These are phyloP conservation scores for Elongisporangium undulatum DNA, from an alignment of 352 stramenopile species.

Conservation along the genomic window DNA sequence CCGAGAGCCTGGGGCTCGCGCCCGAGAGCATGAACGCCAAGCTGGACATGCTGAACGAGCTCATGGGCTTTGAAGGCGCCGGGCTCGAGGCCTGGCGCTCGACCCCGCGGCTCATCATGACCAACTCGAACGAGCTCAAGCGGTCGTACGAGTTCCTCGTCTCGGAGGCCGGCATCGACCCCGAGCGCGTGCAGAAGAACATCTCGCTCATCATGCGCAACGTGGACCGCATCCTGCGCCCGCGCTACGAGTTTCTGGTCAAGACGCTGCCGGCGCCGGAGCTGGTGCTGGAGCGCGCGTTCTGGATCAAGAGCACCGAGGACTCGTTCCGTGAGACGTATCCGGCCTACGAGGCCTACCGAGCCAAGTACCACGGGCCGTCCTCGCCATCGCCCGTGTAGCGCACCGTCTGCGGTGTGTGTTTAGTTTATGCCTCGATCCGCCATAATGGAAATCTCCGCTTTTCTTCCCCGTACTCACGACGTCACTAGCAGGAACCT, in stretches of 20 bases:
- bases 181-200: slow-evolving; percentile 23
- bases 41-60: slow-evolving; percentile 27
- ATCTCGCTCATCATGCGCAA: slow-evolving; percentile 35
- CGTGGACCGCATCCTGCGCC: slow-evolving; percentile 28
- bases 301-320: slow-evolving; percentile 35
- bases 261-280: slow-evolving; percentile 3
- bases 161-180: slow-evolving; percentile 23
- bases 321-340: slow-evolving; percentile 21
- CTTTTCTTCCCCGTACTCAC: not conserved
- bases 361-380: slow-evolving; percentile 8
- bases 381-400: not conserved
- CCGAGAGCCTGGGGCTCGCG: slow-evolving; percentile 34
- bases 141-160: slow-evolving; percentile 34
- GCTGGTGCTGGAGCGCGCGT: slow-evolving; percentile 9
- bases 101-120: slow-evolving; percentile 46
- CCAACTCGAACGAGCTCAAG: slow-evolving; percentile 32
- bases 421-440: not conserved
- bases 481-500: too few relatives aligned
- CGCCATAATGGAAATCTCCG: not conserved
- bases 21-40: slow-evolving; percentile 34
- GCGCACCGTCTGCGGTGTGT: not conserved
- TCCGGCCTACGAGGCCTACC: slow-evolving; percentile 17
- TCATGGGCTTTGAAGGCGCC: slow-evolving; percentile 26
- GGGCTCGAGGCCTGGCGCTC: slow-evolving; percentile 14
- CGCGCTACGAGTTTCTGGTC: slow-evolving; percentile 42